These are phyloP conservation scores for Fusarium solani-melongenae DNA, from an alignment of 2,329 filamentous ascomycete genomes.

Conservation along the genomic window DNA sequence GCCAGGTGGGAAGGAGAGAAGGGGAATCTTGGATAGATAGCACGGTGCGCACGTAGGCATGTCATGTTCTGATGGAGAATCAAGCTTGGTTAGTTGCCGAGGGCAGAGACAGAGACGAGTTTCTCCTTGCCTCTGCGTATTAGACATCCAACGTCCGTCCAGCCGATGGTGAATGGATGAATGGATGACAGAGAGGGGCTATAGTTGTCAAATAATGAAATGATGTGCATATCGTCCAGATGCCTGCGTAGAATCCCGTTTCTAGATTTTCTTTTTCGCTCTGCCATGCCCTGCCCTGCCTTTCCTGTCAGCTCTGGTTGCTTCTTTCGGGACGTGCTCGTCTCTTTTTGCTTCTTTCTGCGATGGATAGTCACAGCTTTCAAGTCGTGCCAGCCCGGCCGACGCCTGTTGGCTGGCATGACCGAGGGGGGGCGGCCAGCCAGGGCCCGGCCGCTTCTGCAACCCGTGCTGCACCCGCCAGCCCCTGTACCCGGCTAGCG, in stretches of 20 bases:
- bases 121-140: background rate
- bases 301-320: background rate
- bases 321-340: background rate
- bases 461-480: background rate
- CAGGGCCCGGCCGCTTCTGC: background rate
- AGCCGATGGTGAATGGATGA: conserved; percentile 4
- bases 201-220: background rate
- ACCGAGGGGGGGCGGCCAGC: background rate
- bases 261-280: conserved; percentile 4
- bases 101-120: background rate
- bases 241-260: conserved; percentile 5
- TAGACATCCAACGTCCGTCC: background rate
- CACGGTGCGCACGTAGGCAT: background rate
- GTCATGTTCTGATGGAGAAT: background rate
- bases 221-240: background rate
- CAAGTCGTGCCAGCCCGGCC: background rate
- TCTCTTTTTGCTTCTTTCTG: background rate
- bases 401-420: conserved; percentile 15
- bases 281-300: background rate
- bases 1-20: background rate
- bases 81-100: background rate
- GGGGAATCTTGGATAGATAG: background rate
- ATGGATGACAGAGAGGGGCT: background rate
- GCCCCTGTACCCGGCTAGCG: conserved; percentile 9
- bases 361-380: background rate